Percentiles rank a stretch among this genome's conserved stretches.
phyloP scores from a whole-genome alignment of 148 eudicot genomes.

The Cornus controversa region DNA sequence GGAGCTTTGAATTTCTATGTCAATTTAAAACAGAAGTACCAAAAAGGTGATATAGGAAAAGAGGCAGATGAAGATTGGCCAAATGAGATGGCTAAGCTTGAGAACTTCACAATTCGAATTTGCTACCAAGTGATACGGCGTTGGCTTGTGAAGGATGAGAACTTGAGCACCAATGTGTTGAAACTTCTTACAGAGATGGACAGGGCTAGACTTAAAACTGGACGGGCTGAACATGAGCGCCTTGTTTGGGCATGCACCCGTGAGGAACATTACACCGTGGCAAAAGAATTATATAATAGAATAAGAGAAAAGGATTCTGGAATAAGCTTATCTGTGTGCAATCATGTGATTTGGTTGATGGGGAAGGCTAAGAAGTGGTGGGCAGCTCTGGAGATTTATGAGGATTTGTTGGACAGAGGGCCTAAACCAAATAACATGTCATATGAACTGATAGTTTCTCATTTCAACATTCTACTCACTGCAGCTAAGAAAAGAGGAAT shows the following conservation, averaged over 20 bases:
- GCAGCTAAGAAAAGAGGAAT: conserved; percentile 81
- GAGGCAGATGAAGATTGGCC: conserved; percentile 59
- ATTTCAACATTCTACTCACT: conserved; percentile 68
- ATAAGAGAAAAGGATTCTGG: conserved; percentile 59
- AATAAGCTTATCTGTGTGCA: conserved; percentile 90
- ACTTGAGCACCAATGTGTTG: conserved; percentile 55
- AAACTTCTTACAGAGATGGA: conserved; percentile 75
- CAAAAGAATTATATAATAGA: conserved; percentile 70
- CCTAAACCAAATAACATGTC: conserved; percentile 85
- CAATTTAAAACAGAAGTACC: conserved; percentile 44
- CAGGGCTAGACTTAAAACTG: conserved; percentile 50
- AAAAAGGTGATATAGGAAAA: conserved; percentile 48
- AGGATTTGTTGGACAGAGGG: conserved; percentile 83
- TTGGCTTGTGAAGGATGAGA: conserved; percentile 72
- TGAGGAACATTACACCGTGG: conserved; percentile 73
- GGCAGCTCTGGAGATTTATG: conserved; percentile 93
- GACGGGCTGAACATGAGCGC: conserved; percentile 61
- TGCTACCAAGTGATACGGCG: conserved; percentile 86
- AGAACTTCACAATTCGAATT: conserved; percentile 61
- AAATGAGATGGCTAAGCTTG: conserved; percentile 52
- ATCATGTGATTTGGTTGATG: conserved; percentile 90
- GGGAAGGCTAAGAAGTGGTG: conserved; percentile 97
- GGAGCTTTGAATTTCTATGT: conserved; percentile 71
- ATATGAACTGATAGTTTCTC: conserved; percentile 70
- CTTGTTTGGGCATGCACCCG: conserved; percentile 90